These are phyloP conservation scores for Chlamydomonas schloesseri DNA, from an alignment of 139 green algal genomes.

Conservation along the genomic window DNA sequence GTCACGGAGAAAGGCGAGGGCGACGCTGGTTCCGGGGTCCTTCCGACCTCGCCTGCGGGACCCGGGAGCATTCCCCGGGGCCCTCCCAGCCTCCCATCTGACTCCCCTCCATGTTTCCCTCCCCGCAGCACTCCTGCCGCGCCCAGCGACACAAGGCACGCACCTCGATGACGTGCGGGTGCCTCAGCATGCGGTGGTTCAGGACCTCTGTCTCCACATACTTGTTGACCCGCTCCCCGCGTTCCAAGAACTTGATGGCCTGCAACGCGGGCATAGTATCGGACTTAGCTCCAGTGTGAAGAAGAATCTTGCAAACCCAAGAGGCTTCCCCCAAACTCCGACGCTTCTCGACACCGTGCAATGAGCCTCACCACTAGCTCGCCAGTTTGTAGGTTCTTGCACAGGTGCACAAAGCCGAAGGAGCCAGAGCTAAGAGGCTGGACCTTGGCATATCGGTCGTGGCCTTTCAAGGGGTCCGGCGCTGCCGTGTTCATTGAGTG, in stretches of 20 bases:
- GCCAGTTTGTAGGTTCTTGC: slow-evolving; percentile 59
- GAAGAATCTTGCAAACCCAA: neutral
- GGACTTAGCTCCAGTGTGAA: neutral
- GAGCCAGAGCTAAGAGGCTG: slow-evolving; percentile 62
- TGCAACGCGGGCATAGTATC: neutral
- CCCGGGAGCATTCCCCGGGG: too few relatives aligned
- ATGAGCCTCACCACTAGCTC: slow-evolving; percentile 57
- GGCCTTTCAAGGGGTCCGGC: slow-evolving; percentile 55
- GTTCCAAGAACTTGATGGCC: slow-evolving; percentile 82
- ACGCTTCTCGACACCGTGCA: neutral
- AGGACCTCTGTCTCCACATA: slow-evolving; percentile 97
- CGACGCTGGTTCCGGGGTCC: too few relatives aligned
- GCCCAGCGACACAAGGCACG: too few relatives aligned
- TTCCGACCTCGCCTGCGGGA: too few relatives aligned
- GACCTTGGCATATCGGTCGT: slow-evolving; percentile 52
- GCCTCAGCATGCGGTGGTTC: slow-evolving; percentile 92
- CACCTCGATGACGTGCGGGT: slow-evolving; percentile 92
- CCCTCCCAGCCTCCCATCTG: too few relatives aligned
- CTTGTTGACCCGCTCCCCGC: slow-evolving; percentile 56
- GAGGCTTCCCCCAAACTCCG: neutral
- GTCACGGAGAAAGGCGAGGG: too few relatives aligned
- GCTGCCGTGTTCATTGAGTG: neutral
- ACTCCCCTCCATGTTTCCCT: too few relatives aligned
- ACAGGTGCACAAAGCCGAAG: slow-evolving; percentile 72
- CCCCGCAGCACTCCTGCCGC: too few relatives aligned